These are phyloP conservation scores for Aspergillus bertholletiae DNA, from an alignment of 495 filamentous ascomycete species.

Conservation along the genomic window DNA sequence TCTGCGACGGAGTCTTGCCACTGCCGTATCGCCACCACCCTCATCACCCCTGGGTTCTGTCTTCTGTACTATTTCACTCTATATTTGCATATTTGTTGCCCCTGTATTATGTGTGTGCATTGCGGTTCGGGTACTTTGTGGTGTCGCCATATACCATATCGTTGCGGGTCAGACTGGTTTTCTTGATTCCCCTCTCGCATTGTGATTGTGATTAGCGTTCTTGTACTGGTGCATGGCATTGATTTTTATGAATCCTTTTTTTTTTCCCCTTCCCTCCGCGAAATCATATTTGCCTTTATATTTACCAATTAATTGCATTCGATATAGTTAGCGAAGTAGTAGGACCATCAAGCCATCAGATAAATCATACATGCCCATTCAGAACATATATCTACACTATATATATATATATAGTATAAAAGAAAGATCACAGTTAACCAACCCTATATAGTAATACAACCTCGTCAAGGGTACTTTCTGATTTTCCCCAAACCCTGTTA, in stretches of 20 bases:
- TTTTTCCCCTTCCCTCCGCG: conserved; percentile 5
- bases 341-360: too few relatives aligned
- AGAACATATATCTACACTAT: too few relatives aligned
- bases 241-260: conserved; percentile 1
- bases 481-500: neutral
- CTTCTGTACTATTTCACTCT: neutral
- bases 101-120: conserved; percentile 19
- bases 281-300: too few relatives aligned
- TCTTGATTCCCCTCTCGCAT: conserved; percentile 30
- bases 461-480: too few relatives aligned
- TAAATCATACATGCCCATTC: too few relatives aligned
- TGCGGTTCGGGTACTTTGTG: conserved; percentile 7
- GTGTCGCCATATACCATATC: conserved; percentile 15
- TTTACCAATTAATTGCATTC: too few relatives aligned
- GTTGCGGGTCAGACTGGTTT: conserved; percentile 12
- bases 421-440: too few relatives aligned
- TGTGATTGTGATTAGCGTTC: conserved; percentile 13
- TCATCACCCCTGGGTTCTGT: neutral
- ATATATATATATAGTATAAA: too few relatives aligned
- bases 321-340: too few relatives aligned
- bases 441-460: too few relatives aligned
- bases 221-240: conserved; percentile 11
- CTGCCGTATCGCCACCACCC: neutral
- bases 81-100: neutral
- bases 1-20: neutral